Evolutionary conservation across 768 basidiomycete genomes (phyloP).

Genomic region (Amanita muscaria): DNA sequence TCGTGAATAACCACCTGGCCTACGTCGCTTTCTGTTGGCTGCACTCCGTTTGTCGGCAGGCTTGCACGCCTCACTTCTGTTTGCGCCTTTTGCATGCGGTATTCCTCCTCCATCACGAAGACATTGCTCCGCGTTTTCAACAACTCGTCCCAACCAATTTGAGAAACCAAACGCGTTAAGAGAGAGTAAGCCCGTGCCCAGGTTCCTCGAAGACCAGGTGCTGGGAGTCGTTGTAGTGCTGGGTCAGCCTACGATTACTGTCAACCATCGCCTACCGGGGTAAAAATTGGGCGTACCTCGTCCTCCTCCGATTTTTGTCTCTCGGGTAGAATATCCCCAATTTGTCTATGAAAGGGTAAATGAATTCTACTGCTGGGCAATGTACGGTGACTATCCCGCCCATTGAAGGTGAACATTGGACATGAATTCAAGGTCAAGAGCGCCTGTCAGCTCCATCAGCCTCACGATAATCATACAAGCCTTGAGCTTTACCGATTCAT

Average conservation of each 20-base stretch:
- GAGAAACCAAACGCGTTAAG: constrained; percentile 82
- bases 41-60: constrained; percentile 14
- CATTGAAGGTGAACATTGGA: constrained; percentile 99
- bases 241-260: constrained; percentile 63
- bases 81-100: constrained; percentile 90
- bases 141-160: constrained; percentile 98
- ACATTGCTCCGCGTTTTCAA: constrained; percentile 89
- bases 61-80: constrained; percentile 45
- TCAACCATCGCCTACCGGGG: not conserved
- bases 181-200: constrained; percentile 93
- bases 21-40: constrained; percentile 20
- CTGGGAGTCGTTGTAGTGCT: constrained; percentile 88
- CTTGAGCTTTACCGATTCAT: constrained; percentile 45
- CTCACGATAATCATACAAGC: not conserved
- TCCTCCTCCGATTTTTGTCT: constrained; percentile 77
- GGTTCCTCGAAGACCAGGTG: constrained; percentile 89
- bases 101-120: constrained; percentile 99
- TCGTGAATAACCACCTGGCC: constrained; percentile 47
- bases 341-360: constrained; percentile 77
- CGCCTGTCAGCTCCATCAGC: constrained; percentile 33
- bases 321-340: constrained; percentile 87
- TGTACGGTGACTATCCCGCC: constrained; percentile 84
- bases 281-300: constrained; percentile 38
- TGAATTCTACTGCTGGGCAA: constrained; percentile 75
- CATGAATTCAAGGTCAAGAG: constrained; percentile 96